A percentile compares a stretch with the other conserved stretches of the same genome.
These are phyloP conservation scores for Venturia oleaginea DNA, from an alignment of 2,329 filamentous ascomycete genomes.

Conservation along the genomic window DNA sequence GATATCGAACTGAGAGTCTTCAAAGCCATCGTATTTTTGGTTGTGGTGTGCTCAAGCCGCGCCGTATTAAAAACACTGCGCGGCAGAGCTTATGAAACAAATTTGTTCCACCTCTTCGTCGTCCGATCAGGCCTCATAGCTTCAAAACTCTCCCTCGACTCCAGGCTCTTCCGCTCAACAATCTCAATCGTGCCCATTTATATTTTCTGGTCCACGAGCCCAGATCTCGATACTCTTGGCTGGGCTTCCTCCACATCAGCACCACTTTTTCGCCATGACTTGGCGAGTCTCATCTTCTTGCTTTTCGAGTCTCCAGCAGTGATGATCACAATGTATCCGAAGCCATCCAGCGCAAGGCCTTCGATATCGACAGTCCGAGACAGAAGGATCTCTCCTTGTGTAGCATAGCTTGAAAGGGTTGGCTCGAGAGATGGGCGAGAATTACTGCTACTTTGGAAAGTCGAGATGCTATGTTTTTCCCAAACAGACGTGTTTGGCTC, in stretches of 20 bases:
- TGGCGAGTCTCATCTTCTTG: neutral
- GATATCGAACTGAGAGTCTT: too few species aligned
- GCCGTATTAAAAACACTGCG: too few species aligned
- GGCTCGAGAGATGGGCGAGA: neutral
- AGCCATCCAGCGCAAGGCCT: slow-evolving; percentile 12
- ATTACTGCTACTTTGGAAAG: neutral
- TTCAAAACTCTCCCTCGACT: neutral
- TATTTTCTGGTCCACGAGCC: neutral
- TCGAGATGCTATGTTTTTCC: neutral
- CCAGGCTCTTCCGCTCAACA: slow-evolving; percentile 2
- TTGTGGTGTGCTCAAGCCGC: too few species aligned
- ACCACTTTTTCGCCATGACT: neutral
- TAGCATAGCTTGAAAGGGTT: neutral
- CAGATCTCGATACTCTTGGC: neutral
- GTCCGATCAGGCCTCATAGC: neutral
- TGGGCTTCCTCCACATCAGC: neutral
- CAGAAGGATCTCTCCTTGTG: neutral
- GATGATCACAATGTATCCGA: slow-evolving; percentile 12
- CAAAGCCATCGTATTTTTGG: too few species aligned
- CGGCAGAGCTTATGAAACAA: neutral
- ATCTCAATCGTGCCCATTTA: neutral
- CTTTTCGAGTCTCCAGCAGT: neutral
- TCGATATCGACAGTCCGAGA: slow-evolving; percentile 10
- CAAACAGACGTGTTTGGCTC: neutral
- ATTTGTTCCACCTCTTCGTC: neutral